phyloP scores from a whole-genome alignment of 148 eudicot genomes.

The Cornus suecica region DNA sequence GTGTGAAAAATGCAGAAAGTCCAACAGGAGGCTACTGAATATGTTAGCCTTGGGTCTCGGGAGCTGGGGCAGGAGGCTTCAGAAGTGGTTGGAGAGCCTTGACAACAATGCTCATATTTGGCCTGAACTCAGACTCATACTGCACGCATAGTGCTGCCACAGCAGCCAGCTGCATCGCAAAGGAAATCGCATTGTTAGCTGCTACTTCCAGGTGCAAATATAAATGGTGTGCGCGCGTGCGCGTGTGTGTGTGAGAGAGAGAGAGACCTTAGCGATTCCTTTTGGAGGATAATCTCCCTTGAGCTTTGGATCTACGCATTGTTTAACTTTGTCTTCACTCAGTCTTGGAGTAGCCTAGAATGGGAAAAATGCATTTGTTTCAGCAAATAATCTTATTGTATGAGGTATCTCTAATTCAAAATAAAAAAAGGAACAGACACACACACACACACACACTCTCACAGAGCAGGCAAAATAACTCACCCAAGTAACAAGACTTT shows the following conservation, averaged over 20 bases:
- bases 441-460: too few species aligned
- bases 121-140: constrained; percentile 75
- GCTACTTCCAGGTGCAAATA: neutral
- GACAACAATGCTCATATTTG: constrained; percentile 77
- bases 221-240: neutral
- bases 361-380: neutral
- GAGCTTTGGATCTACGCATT: constrained; percentile 65
- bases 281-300: constrained; percentile 58
- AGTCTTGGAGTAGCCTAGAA: constrained; percentile 59
- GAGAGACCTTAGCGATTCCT: constrained; percentile 56
- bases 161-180: constrained; percentile 55
- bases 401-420: too few species aligned
- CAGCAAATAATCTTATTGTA: neutral
- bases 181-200: neutral
- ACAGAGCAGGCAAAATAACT: constrained; percentile 2
- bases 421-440: neutral
- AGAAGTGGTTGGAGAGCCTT: constrained; percentile 71
- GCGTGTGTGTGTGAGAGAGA: neutral
- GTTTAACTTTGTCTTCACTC: constrained; percentile 70
- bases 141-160: constrained; percentile 79
- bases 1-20: neutral
- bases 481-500: constrained; percentile 75
- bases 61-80: constrained; percentile 39
- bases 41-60: neutral
- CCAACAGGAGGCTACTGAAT: neutral